Conservation (phyloP, 352 stramenopile species). For the Globisporangium carolinianum region DNA sequence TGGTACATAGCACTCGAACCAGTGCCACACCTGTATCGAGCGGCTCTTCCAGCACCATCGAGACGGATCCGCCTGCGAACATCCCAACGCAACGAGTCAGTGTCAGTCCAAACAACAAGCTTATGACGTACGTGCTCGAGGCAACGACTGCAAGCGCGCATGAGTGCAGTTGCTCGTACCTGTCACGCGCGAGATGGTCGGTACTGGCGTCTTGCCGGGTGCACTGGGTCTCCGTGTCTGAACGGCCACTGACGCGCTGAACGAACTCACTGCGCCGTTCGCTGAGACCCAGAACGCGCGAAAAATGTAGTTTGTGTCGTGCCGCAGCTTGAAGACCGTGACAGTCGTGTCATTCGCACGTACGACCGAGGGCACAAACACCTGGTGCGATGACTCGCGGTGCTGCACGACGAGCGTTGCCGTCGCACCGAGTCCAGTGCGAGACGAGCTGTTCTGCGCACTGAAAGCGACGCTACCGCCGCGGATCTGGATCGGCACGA, state of each 20-base stretch:
- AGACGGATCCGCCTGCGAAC: slow-evolving; percentile 24
- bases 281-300: slow-evolving; percentile 19
- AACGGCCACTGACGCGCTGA: slow-evolving; percentile 17
- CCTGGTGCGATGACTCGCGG: slow-evolving; percentile 13
- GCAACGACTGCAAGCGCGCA: not conserved
- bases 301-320: slow-evolving; percentile 41
- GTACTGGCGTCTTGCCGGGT: slow-evolving; percentile 30
- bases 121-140: not conserved
- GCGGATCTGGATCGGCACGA: slow-evolving; percentile 9
- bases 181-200: slow-evolving; percentile 23
- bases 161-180: slow-evolving; percentile 17
- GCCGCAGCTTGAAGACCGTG: not conserved
- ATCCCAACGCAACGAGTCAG: not conserved
- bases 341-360: not conserved
- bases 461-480: slow-evolving; percentile 21
- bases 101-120: not conserved
- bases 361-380: slow-evolving; percentile 17
- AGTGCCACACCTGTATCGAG: slow-evolving; percentile 29
- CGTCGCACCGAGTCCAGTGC: not conserved
- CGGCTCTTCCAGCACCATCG: slow-evolving; percentile 21
- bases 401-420: slow-evolving; percentile 26
- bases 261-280: slow-evolving; percentile 16
- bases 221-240: slow-evolving; percentile 20
- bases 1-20: no score
- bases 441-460: slow-evolving; percentile 7